A percentile compares a stretch with the other conserved stretches of the same genome.
These are phyloP conservation scores for Rhododendron mucronatum DNA, from an alignment of 148 eudicot species.

Conservation along the genomic window DNA sequence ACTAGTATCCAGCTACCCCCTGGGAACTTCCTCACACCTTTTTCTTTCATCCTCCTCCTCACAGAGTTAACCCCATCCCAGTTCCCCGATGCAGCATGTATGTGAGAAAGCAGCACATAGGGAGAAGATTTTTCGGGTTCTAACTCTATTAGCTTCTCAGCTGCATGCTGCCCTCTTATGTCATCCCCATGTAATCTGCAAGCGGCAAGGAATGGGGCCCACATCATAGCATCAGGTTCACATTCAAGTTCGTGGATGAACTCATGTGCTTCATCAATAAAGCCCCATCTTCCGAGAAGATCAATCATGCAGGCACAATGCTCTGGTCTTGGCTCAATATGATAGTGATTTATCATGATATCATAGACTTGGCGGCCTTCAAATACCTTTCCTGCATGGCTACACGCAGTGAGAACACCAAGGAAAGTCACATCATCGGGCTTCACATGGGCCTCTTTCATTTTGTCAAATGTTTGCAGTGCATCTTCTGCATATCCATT, in stretches of 20 bases:
- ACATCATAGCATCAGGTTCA: slow-evolving; percentile 73
- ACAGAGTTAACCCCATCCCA: slow-evolving; percentile 69
- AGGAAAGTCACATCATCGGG: slow-evolving; percentile 93
- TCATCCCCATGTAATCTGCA: slow-evolving; percentile 88
- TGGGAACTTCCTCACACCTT: slow-evolving; percentile 53
- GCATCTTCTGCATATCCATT: slow-evolving; percentile 78
- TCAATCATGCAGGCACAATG: slow-evolving; percentile 93
- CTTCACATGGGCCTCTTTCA: slow-evolving; percentile 40
- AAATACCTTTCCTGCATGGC: slow-evolving; percentile 67
- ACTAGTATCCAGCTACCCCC: slow-evolving; percentile 72
- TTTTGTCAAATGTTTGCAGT: slow-evolving; percentile 51
- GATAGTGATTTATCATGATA: slow-evolving; percentile 44
- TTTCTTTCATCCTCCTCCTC: slow-evolving; percentile 69
- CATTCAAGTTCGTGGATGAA: slow-evolving; percentile 50
- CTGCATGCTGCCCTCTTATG: slow-evolving; percentile 65
- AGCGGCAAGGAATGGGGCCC: slow-evolving; percentile 76
- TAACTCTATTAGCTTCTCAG: slow-evolving; percentile 64
- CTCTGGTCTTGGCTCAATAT: slow-evolving; percentile 61
- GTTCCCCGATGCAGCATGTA: slow-evolving; percentile 77
- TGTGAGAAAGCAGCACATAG: slow-evolving; percentile 64
- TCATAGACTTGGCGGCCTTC: slow-evolving; percentile 71
- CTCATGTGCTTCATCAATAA: slow-evolving; percentile 64
- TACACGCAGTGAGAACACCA: slow-evolving; percentile 86
- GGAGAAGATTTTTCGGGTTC: slow-evolving; percentile 76
- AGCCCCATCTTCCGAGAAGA: slow-evolving; percentile 82